Base-by-base conservation (phyloP, 176 grass and related monocot genomes). In the Eragrostis nindensis region DNA sequence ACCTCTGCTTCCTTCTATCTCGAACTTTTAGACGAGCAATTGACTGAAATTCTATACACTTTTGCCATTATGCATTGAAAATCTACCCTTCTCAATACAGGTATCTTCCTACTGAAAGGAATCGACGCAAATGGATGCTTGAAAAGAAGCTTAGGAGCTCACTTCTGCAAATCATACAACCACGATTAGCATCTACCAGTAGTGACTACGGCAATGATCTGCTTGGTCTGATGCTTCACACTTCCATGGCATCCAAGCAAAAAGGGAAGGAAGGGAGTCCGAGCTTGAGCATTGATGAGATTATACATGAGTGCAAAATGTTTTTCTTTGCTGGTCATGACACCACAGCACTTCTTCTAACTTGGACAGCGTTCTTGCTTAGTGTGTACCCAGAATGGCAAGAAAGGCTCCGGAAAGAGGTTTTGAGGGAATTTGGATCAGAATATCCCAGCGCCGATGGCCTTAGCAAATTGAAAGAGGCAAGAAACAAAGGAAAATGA, bases 291-390 rank as follows among this genome's bases (percentile, higher is more conserved):
- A 90, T 86, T 21, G 85, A 93, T 17, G 91, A 88, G 62, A 94
- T 94, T 13, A 88, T 90, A 73, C 46, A 90, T 44, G 91, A 93
- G 68, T 93, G 91, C 82, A 90, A 94, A 54, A 68, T 89, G 0
- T 94, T 93, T 74, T 88, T 90, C 78, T 87, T 94, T 15, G 88
- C 88, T 0, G 88, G 91, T 16, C 77, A 94, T 56, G 91, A 94
- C 8, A 94, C 78, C 8, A 94, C 85, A 3, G 71, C 88, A 1
- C 69, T 87, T 60, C 54, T 93, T 6, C 70, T 94, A 11, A 84
- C 86, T 5, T 94, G 88, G 92, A 76, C 86, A 39, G 84, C 91
- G 55, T 94, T 81, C 67, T 45, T 91, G 78, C 75, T 89, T 32
- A 60, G 79, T 8, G 62, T 74, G 13, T 49, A 86, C 21, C 79